Evolutionary conservation across 1,139 yeast species (phyloP).

Genomic region (Candida sp.): DNA sequence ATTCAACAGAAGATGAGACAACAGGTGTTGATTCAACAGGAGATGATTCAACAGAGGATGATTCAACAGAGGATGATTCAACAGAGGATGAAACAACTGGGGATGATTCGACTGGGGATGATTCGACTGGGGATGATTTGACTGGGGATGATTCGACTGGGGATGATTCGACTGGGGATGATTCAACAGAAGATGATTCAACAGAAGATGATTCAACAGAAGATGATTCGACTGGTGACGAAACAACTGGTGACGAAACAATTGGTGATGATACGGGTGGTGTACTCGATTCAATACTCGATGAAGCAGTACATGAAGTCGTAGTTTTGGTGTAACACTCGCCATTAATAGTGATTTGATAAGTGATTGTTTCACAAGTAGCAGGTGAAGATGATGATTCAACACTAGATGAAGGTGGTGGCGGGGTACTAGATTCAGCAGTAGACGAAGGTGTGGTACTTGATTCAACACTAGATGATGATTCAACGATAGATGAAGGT

Average conservation of each 20-base stretch:
- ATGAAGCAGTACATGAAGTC: not conserved
- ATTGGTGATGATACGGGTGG: not conserved
- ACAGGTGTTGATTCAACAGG: not conserved
- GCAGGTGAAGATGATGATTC: not conserved
- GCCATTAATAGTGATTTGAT: not conserved
- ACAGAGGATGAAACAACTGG: not conserved
- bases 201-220: too few relatives aligned
- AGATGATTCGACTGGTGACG: not conserved
- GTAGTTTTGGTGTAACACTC: not conserved
- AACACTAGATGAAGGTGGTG: not conserved
- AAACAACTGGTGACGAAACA: not conserved
- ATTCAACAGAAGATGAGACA: not conserved
- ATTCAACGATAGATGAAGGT: not conserved
- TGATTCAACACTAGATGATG: not conserved
- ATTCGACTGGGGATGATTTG: not conserved
- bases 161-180: conserved; percentile 1
- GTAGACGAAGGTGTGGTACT: not conserved
- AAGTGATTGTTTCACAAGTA: not conserved
- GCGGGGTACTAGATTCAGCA: not conserved
- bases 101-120: too few relatives aligned
- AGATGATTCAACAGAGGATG: not conserved
- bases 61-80: not conserved
- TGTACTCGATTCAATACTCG: not conserved
- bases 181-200: not conserved
- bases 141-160: not conserved